Percentiles rank a stretch among this genome's conserved stretches.
Evolutionary conservation across 768 basidiomycete genomes (phyloP).

Genomic region (Boletales sp.): DNA sequence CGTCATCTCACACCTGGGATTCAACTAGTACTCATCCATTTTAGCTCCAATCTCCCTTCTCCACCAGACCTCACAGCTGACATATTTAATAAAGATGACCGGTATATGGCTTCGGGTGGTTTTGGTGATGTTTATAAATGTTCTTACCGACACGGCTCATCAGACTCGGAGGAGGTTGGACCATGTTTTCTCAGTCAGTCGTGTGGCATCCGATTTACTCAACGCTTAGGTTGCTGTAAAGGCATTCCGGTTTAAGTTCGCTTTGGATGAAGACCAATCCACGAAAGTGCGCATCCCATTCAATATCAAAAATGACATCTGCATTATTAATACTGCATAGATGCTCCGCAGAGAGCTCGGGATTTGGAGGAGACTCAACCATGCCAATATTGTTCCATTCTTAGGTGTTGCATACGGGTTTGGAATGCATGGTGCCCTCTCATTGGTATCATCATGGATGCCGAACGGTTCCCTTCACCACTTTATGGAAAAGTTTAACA

Average conservation of each 20-base stretch:
- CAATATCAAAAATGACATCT: too few species aligned
- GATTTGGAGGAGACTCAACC: constrained; percentile 25
- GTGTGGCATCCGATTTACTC: background rate
- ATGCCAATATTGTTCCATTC: constrained; percentile 27
- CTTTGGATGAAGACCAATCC: background rate
- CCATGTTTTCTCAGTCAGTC: background rate
- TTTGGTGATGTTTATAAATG: constrained; percentile 18
- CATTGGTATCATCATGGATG: constrained; percentile 32
- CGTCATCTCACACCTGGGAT: too few species aligned
- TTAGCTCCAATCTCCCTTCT: background rate
- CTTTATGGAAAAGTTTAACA: constrained; percentile 11
- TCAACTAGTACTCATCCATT: too few species aligned
- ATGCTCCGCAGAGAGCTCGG: constrained; percentile 27
- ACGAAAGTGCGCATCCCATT: background rate
- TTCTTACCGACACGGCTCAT: background rate
- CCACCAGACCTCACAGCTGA: constrained; percentile 6
- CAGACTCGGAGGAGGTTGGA: constrained; percentile 2
- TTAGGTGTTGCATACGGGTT: constrained; percentile 25
- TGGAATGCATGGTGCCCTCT: constrained; percentile 19
- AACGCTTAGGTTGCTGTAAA: constrained; percentile 22
- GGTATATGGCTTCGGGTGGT: constrained; percentile 3
- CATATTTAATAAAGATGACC: background rate
- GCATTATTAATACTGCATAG: background rate
- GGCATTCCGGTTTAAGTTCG: constrained; percentile 16
- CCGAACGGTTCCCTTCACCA: constrained; percentile 22